Conservation (phyloP, 2,329 filamentous ascomycete genomes). For the Talaromyces sp. region DNA sequence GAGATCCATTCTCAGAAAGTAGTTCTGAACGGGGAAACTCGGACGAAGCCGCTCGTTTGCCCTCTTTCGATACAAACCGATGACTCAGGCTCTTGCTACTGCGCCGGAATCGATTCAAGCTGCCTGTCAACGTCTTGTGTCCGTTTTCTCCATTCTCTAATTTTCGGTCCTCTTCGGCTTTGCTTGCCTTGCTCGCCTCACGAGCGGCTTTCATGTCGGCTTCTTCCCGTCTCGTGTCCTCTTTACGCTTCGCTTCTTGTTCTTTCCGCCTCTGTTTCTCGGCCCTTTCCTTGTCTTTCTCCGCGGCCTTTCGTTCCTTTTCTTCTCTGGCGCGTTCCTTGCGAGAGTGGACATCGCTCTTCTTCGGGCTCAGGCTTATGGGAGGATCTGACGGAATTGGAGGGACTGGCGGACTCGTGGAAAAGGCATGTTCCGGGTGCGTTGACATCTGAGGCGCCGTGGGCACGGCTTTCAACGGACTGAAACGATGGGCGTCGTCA, state of each 20-base stretch:
- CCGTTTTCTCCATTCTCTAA: conserved; percentile 10
- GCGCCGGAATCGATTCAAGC: conserved; percentile 63
- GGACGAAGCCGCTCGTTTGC: conserved; percentile 28
- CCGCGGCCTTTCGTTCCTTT: conserved; percentile 52
- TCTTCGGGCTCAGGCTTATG: conserved; percentile 47
- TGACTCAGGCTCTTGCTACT: conserved; percentile 75
- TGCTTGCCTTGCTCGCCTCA: conserved; percentile 61
- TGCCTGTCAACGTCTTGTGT: conserved; percentile 32
- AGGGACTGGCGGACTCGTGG: conserved; percentile 19
- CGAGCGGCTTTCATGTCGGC: conserved; percentile 61
- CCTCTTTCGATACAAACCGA: conserved; percentile 51
- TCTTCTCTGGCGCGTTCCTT: conserved; percentile 60
- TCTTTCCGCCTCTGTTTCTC: conserved; percentile 54
- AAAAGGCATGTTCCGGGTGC: conserved; percentile 26
- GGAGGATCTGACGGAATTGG: conserved; percentile 28
- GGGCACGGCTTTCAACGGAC: conserved; percentile 34
- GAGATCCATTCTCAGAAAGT: conserved; percentile 4
- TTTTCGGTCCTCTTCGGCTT: conserved; percentile 49
- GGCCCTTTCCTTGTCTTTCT: conserved; percentile 48
- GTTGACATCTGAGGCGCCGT: conserved; percentile 47
- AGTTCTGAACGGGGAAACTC: conserved; percentile 9
- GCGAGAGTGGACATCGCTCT: conserved; percentile 63
- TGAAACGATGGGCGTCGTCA: conserved; percentile 30
- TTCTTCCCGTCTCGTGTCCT: conserved; percentile 50
- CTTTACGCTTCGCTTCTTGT: conserved; percentile 48